Conservation (phyloP, 148 eudicot genomes). For the Polygonum aviculare region DNA sequence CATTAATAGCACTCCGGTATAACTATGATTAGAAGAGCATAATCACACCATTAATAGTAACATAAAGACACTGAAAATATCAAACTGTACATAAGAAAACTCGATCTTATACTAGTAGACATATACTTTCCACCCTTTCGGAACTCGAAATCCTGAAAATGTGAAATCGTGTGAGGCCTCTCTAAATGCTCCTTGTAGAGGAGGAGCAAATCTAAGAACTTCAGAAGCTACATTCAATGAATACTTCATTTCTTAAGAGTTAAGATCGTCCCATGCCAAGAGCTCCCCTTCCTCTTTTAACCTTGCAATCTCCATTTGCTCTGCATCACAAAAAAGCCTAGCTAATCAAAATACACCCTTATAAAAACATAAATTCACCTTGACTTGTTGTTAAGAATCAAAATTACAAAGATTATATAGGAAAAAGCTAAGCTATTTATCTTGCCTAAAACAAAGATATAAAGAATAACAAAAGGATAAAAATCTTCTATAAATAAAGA, state of each 20-base stretch:
- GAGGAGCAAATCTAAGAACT: conserved; percentile 29
- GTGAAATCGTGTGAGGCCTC: conserved; percentile 23
- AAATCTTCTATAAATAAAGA: too few species aligned
- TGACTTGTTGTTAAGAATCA: too few species aligned
- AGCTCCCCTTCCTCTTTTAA: conserved; percentile 18
- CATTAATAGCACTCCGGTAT: conserved; percentile 21
- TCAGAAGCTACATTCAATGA: conserved; percentile 25
- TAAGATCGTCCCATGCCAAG: too few species aligned
- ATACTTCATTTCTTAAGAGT: too few species aligned
- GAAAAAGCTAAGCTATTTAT: too few species aligned
- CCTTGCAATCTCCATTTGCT: conserved; percentile 30
- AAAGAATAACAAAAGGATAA: too few species aligned
- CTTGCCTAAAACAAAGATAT: too few species aligned
- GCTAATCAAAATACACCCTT: not conserved
- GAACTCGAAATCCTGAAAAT: conserved; percentile 24
- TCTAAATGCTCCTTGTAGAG: conserved; percentile 22
- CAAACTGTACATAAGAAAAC: too few species aligned
- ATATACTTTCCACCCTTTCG: conserved; percentile 26
- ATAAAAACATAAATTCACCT: too few species aligned
- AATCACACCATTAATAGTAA: not conserved
- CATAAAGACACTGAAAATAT: too few species aligned
- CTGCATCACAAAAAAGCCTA: conserved; percentile 14
- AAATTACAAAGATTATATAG: too few species aligned
- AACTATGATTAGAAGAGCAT: conserved; percentile 1
- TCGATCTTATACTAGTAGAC: not conserved